Conservation (phyloP, 495 filamentous ascomycete genomes). For the Neurospora sp. region DNA sequence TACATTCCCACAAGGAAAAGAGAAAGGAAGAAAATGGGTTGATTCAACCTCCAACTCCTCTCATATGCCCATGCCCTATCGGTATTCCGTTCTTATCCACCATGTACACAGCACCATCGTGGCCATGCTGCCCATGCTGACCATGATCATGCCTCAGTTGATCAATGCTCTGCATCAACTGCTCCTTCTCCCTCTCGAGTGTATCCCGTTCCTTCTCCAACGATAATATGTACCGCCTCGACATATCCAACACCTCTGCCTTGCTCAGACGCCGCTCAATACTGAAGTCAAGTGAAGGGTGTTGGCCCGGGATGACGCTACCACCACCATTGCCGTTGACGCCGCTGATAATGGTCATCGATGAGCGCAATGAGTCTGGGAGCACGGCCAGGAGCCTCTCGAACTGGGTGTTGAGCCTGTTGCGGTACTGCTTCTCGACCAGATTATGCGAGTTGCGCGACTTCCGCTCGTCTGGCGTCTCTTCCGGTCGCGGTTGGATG, state of each 20-base stretch:
- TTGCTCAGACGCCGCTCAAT: constrained; percentile 33
- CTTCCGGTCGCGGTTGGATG: constrained; percentile 21
- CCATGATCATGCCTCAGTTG: constrained; percentile 8
- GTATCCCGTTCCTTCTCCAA: constrained; percentile 26
- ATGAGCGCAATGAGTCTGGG: constrained; percentile 24
- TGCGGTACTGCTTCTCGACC: constrained; percentile 42
- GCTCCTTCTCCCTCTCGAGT: constrained; percentile 28
- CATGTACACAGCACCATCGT: neutral
- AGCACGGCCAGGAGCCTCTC: constrained; percentile 33
- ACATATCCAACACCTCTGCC: constrained; percentile 37
- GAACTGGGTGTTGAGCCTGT: constrained; percentile 36
- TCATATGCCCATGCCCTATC: neutral
- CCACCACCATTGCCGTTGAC: neutral
- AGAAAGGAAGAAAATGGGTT: too few relatives aligned
- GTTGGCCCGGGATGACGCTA: neutral
- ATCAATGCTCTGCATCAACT: constrained; percentile 20
- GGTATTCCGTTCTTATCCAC: neutral
- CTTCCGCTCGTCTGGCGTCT: constrained; percentile 27
- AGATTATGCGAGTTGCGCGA: constrained; percentile 35
- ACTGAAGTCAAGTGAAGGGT: constrained; percentile 12
- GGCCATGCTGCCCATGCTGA: neutral
- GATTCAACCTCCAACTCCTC: neutral
- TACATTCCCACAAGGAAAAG: too few relatives aligned
- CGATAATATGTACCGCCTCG: constrained; percentile 28
- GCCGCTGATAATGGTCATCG: constrained; percentile 10